These are phyloP conservation scores for Posidonia oceanica DNA, from an alignment of 116 monocot species.

Conservation along the genomic window DNA sequence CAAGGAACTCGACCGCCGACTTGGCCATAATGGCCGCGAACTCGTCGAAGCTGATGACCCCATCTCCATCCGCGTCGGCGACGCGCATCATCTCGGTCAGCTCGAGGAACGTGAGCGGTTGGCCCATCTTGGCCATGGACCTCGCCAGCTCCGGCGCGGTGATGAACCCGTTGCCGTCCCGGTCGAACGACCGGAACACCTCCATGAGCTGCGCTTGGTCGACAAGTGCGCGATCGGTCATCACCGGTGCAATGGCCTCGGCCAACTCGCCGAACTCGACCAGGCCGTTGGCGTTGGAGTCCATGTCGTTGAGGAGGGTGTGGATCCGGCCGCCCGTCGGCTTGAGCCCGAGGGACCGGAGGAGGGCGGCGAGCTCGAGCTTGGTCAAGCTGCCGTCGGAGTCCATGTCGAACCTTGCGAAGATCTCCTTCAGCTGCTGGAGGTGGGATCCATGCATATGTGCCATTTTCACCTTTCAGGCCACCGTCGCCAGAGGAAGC, in stretches of 20 bases:
- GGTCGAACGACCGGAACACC: conserved; percentile 16
- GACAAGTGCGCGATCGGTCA: conserved; percentile 25
- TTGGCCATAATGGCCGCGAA: conserved; percentile 48
- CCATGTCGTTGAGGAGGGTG: conserved; percentile 18
- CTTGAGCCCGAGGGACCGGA: conserved; percentile 25
- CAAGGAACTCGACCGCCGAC: conserved; percentile 30
- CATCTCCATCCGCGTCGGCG: conserved; percentile 26
- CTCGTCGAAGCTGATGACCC: conserved; percentile 28
- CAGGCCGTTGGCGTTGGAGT: conserved; percentile 27
- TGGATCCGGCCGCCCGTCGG: conserved; percentile 20
- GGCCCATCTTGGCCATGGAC: conserved; percentile 44
- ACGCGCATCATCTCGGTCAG: conserved; percentile 20
- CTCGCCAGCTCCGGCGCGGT: conserved; percentile 38
- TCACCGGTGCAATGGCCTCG: conserved; percentile 29
- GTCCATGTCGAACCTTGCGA: conserved; percentile 30
- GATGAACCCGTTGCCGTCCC: conserved; percentile 18
- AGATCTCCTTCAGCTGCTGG: conserved; percentile 19
- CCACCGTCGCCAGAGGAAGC: neutral
- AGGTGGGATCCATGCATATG: neutral
- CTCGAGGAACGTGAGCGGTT: conserved; percentile 19
- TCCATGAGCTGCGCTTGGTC: conserved; percentile 21
- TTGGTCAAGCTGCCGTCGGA: conserved; percentile 23
- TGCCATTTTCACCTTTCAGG: neutral
- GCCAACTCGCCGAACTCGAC: conserved; percentile 31
- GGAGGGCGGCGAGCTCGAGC: conserved; percentile 30